Percentiles rank a stretch among this genome's conserved stretches.
These are phyloP conservation scores for Nevesoporus exiguus DNA, from an alignment of 768 basidiomycete genomes.

Conservation along the genomic window DNA sequence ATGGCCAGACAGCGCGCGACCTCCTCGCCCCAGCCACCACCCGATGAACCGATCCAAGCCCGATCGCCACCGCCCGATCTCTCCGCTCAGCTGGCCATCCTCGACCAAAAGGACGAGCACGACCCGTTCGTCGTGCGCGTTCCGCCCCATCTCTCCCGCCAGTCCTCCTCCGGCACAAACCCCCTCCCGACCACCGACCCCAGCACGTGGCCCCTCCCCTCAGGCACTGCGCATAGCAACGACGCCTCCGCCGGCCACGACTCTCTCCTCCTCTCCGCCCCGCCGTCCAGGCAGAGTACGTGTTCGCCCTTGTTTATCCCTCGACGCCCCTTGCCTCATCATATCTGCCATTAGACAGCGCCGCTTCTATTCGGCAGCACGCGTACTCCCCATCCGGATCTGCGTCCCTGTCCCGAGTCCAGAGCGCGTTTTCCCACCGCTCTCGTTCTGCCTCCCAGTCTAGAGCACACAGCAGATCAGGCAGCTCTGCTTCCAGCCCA, in stretches of 20 bases:
- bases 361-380: slow-evolving; percentile 28
- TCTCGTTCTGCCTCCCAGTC: slow-evolving; percentile 43
- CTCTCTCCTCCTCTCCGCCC: slow-evolving; percentile 26
- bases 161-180: slow-evolving; percentile 24
- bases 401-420: slow-evolving; percentile 32
- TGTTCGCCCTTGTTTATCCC: slow-evolving; percentile 20
- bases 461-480: slow-evolving; percentile 41
- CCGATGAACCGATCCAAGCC: slow-evolving; percentile 16
- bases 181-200: slow-evolving; percentile 20
- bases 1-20: slow-evolving; percentile 11
- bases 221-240: slow-evolving; percentile 23
- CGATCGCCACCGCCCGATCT: slow-evolving; percentile 19
- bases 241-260: slow-evolving; percentile 38
- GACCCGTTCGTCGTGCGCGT: slow-evolving; percentile 47
- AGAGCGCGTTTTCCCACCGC: slow-evolving; percentile 32
- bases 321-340: slow-evolving; percentile 7
- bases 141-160: slow-evolving; percentile 32
- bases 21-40: slow-evolving; percentile 8
- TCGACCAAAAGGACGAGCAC: slow-evolving; percentile 28
- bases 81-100: slow-evolving; percentile 18
- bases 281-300: slow-evolving; percentile 37
- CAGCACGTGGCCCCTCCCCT: slow-evolving; percentile 18
- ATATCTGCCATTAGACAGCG: slow-evolving; percentile 22
- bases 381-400: slow-evolving; percentile 32
- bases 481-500: slow-evolving; percentile 51